phyloP scores from a whole-genome alignment of 305 asterid species.

The Fraxinus greggii region DNA sequence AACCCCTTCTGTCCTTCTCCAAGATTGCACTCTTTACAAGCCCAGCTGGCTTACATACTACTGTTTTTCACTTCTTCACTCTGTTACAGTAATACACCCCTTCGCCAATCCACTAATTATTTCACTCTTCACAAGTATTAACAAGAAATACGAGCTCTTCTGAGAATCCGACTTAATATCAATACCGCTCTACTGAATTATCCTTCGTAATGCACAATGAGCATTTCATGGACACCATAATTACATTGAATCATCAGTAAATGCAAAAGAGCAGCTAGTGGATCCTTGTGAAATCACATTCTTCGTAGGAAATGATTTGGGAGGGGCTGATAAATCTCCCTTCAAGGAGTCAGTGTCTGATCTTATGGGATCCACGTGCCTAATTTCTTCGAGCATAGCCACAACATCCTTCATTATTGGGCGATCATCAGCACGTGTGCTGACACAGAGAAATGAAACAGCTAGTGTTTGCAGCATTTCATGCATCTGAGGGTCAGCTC shows the following conservation, averaged over 20 bases:
- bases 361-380: constrained; percentile 53
- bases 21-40: constrained; percentile 5
- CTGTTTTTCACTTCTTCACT: neutral
- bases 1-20: neutral
- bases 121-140: constrained; percentile 36
- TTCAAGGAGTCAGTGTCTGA: constrained; percentile 54
- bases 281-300: constrained; percentile 62
- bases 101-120: constrained; percentile 17
- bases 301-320: constrained; percentile 43
- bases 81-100: neutral
- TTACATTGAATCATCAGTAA: constrained; percentile 74
- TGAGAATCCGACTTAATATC: constrained; percentile 20
- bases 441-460: constrained; percentile 79
- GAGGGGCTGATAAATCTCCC: constrained; percentile 36
- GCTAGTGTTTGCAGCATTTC: constrained; percentile 93
- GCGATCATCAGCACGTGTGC: constrained; percentile 66
- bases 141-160: constrained; percentile 28
- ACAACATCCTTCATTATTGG: constrained; percentile 94
- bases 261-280: constrained; percentile 79
- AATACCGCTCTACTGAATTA: constrained; percentile 25
- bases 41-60: neutral
- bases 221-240: constrained; percentile 6
- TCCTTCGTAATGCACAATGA: constrained; percentile 37
- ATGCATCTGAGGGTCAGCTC: constrained; percentile 89
- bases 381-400: constrained; percentile 87